Evolutionary conservation across 768 basidiomycete genomes (phyloP).

Genomic region (Phylloporus rhodoxanthus): DNA sequence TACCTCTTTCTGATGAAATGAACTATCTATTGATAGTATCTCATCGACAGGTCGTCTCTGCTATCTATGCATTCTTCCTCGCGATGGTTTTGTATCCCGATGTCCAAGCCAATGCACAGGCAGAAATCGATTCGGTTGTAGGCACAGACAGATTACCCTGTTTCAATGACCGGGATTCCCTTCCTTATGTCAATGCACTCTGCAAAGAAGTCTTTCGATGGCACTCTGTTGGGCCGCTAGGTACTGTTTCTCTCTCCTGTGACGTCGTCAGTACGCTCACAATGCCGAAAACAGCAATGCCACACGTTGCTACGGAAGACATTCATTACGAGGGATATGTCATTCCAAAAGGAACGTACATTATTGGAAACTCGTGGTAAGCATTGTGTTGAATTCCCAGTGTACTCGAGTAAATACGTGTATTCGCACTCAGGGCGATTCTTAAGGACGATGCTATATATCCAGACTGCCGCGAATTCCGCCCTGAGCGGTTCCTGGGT

Average conservation of each 20-base stretch:
- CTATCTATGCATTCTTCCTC: slow-evolving; percentile 21
- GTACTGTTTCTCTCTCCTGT: slow-evolving; percentile 21
- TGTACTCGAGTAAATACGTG: slow-evolving; percentile 1
- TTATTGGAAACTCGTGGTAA: slow-evolving; percentile 22
- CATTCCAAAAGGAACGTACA: slow-evolving; percentile 22
- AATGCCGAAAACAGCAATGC: neutral
- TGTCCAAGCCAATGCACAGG: slow-evolving; percentile 20
- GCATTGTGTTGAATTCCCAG: slow-evolving; percentile 2
- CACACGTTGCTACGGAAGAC: slow-evolving; percentile 20
- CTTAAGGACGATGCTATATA: slow-evolving; percentile 42
- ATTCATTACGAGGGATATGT: slow-evolving; percentile 9
- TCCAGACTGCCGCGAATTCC: slow-evolving; percentile 28
- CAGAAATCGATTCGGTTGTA: slow-evolving; percentile 23
- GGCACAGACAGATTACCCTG: slow-evolving; percentile 19
- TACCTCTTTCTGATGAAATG: slow-evolving; percentile 16
- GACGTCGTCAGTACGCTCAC: neutral
- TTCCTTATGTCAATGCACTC: slow-evolving; percentile 25
- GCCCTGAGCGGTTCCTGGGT: slow-evolving; percentile 32
- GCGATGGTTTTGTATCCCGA: slow-evolving; percentile 24
- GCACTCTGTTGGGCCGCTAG: slow-evolving; percentile 13
- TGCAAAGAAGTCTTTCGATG: slow-evolving; percentile 25
- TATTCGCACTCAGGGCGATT: slow-evolving; percentile 40
- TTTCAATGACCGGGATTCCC: slow-evolving; percentile 17
- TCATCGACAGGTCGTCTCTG: slow-evolving; percentile 11
- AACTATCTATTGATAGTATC: slow-evolving; percentile 19